A percentile compares a stretch with the other conserved stretches of the same genome.
Conservation (phyloP, 2,329 filamentous ascomycete genomes). For the Nemania sp. region DNA sequence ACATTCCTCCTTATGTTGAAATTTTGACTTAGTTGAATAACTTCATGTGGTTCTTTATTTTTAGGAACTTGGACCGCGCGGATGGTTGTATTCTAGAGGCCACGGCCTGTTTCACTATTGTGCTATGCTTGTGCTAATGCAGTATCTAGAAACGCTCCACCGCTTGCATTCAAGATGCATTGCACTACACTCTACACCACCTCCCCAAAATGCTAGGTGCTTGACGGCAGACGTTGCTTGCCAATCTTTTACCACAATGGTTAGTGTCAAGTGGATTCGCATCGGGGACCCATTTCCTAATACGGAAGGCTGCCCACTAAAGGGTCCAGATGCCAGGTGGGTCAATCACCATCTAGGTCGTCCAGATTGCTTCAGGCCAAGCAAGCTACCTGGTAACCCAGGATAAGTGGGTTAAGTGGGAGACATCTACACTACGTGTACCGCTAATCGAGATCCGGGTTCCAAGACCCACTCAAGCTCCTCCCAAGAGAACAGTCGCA, state of each 20-base stretch:
- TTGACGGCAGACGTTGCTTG: constrained; percentile 12
- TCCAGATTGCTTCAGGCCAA: constrained; percentile 22
- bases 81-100: constrained; percentile 16
- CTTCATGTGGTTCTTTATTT: constrained; percentile 15
- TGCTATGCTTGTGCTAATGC: constrained; percentile 31
- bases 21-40: background rate
- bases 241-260: constrained; percentile 20
- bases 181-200: background rate
- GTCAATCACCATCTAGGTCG: constrained; percentile 27
- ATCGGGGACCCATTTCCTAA: constrained; percentile 22
- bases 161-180: constrained; percentile 12
- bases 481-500: constrained; percentile 21
- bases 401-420: too few relatives aligned
- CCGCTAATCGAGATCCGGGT: constrained; percentile 30
- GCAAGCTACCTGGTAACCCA: constrained; percentile 5
- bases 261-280: constrained; percentile 12
- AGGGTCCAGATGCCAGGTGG: constrained; percentile 23
- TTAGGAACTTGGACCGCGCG: constrained; percentile 16
- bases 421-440: too few relatives aligned
- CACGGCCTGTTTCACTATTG: constrained; percentile 38
- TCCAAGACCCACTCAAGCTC: constrained; percentile 30
- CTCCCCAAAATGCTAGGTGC: too few relatives aligned
- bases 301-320: constrained; percentile 22
- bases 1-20: too few relatives aligned
- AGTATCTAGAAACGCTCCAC: constrained; percentile 16